These are phyloP conservation scores for Danielozyma ontarioensis DNA, from an alignment of 805 yeast genomes.

Conservation along the genomic window DNA sequence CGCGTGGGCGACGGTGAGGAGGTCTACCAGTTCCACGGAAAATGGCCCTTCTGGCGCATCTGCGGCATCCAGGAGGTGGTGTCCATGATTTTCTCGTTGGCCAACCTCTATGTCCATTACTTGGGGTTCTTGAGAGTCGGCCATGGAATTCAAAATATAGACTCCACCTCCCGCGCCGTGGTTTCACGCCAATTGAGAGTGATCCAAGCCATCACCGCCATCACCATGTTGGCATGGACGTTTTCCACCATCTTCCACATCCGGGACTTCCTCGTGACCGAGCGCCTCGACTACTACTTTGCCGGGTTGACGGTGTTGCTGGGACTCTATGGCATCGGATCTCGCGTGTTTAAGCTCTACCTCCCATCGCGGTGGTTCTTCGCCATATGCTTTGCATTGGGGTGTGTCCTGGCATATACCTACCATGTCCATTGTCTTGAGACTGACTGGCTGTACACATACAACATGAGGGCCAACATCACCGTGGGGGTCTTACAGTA, in stretches of 20 bases:
- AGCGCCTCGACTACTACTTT: conserved; percentile 82
- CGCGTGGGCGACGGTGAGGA: conserved; percentile 46
- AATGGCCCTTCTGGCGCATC: conserved; percentile 87
- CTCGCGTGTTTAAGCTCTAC: conserved; percentile 60
- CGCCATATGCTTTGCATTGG: conserved; percentile 34
- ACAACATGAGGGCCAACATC: conserved; percentile 90
- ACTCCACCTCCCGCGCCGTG: neutral
- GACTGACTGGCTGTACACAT: conserved; percentile 82
- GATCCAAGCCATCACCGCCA: conserved; percentile 40
- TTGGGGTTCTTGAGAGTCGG: conserved; percentile 11
- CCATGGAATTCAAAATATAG: neutral
- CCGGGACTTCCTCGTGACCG: conserved; percentile 78
- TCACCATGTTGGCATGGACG: conserved; percentile 84
- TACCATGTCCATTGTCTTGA: conserved; percentile 64
- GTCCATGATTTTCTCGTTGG: conserved; percentile 71
- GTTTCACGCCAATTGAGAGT: neutral
- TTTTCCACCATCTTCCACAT: conserved; percentile 82
- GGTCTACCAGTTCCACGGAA: conserved; percentile 87
- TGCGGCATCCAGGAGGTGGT: conserved; percentile 83
- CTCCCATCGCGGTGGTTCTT: conserved; percentile 23
- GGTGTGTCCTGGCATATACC: conserved; percentile 48
- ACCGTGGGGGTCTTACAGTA: conserved; percentile 75
- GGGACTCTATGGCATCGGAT: conserved; percentile 67
- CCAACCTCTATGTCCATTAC: conserved; percentile 28
- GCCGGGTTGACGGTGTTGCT: conserved; percentile 85